phyloP scores from a whole-genome alignment of 2,329 filamentous ascomycete genomes.

The Mycosphaerelloides madeirae region DNA sequence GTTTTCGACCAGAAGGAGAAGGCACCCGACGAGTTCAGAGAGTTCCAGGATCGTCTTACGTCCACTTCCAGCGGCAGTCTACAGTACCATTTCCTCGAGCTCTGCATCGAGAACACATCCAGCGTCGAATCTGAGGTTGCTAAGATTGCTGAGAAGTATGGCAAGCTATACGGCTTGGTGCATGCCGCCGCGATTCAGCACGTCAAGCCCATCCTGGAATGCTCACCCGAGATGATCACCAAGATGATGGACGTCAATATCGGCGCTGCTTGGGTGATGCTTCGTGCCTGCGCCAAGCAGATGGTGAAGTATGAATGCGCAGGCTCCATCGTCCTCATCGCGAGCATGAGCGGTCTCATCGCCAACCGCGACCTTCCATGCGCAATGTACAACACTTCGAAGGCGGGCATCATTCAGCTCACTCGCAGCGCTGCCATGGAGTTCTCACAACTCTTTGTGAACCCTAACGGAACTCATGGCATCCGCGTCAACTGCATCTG shows the following conservation, averaged over 20 bases:
- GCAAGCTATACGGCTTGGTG: slow-evolving; percentile 28
- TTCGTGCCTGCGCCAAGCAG: slow-evolving; percentile 44
- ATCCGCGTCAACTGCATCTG: slow-evolving; percentile 33
- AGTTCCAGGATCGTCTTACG: slow-evolving; percentile 35
- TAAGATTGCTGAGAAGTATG: slow-evolving; percentile 26
- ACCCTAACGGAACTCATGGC: no score
- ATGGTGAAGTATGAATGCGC: slow-evolving; percentile 48
- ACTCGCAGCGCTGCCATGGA: slow-evolving; percentile 18
- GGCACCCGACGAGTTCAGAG: slow-evolving; percentile 41
- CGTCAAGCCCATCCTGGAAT: slow-evolving; percentile 27
- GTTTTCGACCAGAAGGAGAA: slow-evolving; percentile 44
- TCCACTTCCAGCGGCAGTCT: slow-evolving; percentile 38
- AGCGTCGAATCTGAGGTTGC: slow-evolving; percentile 23
- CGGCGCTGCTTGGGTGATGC: slow-evolving; percentile 46
- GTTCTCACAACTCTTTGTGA: slow-evolving; percentile 30
- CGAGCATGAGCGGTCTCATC: slow-evolving; percentile 47
- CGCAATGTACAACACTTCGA: slow-evolving; percentile 39
- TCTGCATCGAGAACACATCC: slow-evolving; percentile 34
- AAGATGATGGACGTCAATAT: slow-evolving; percentile 40
- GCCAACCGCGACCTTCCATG: slow-evolving; percentile 22
- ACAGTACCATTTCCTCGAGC: slow-evolving; percentile 45
- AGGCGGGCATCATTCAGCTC: slow-evolving; percentile 19
- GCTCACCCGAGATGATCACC: slow-evolving; percentile 30
- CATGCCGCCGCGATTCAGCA: slow-evolving; percentile 31
- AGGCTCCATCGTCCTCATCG: slow-evolving; percentile 48